These are phyloP conservation scores for Ploettnerulaceae sp. DNA, from an alignment of 2,329 filamentous ascomycete species.

Conservation along the genomic window DNA sequence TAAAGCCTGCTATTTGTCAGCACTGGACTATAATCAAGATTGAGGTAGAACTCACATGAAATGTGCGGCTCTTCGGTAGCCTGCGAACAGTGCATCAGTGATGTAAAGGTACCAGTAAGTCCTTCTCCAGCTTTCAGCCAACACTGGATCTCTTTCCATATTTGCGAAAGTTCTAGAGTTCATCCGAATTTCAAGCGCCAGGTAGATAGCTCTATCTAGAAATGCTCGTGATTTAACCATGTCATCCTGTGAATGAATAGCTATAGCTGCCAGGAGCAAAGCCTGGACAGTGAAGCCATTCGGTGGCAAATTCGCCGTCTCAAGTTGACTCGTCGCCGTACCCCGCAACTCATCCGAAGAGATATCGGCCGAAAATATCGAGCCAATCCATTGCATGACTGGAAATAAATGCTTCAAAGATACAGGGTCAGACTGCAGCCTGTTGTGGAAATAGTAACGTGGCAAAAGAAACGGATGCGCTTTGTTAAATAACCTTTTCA, in stretches of 20 bases:
- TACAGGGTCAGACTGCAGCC: constrained; percentile 33
- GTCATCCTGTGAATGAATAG: constrained; percentile 35
- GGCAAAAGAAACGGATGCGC: constrained; percentile 37
- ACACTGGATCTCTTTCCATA: constrained; percentile 33
- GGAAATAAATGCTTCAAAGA: constrained; percentile 30
- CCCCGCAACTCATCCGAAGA: constrained; percentile 34
- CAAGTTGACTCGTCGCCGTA: constrained; percentile 22
- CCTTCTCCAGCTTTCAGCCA: constrained; percentile 40
- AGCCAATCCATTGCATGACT: constrained; percentile 38
- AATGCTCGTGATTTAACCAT: constrained; percentile 27
- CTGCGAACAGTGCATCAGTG: constrained; percentile 26
- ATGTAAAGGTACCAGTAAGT: constrained; percentile 40
- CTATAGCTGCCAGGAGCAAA: constrained; percentile 37
- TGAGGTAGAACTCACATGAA: constrained; percentile 22
- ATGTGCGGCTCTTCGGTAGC: constrained; percentile 19
- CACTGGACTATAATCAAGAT: background rate
- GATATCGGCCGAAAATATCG: constrained; percentile 34
- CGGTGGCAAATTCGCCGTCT: constrained; percentile 28
- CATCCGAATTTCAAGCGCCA: constrained; percentile 58
- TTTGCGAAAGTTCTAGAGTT: constrained; percentile 50
- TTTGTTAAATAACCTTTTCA: constrained; percentile 32
- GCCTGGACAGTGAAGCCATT: constrained; percentile 36
- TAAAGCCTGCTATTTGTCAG: constrained; percentile 20
- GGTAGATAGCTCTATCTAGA: constrained; percentile 46
- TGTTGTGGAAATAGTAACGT: constrained; percentile 32